Percentiles rank a stretch among this genome's conserved stretches.
Evolutionary conservation across 2,329 filamentous ascomycete genomes (phyloP).

Genomic region (Fusarium continuum): DNA sequence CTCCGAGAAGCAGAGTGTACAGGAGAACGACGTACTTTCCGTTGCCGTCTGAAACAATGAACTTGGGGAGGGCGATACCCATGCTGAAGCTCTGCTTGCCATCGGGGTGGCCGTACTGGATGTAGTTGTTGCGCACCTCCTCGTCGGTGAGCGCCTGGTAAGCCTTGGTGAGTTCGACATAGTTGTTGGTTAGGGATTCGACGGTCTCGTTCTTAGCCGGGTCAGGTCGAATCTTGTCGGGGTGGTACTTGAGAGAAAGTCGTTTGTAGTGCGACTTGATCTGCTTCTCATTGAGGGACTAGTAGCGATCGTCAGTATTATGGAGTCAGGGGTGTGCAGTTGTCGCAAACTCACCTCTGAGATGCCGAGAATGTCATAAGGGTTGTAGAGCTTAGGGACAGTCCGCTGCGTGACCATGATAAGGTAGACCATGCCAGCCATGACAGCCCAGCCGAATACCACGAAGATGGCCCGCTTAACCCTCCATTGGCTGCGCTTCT

Average conservation of each 20-base stretch:
- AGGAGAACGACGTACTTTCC: constrained; percentile 94
- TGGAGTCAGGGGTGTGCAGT: neutral
- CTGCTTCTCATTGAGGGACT: constrained; percentile 85
- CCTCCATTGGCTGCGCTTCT: constrained; percentile 89
- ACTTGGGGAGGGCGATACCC: constrained; percentile 92
- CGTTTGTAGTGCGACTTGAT: constrained; percentile 93
- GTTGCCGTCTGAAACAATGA: constrained; percentile 91
- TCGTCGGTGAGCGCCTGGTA: constrained; percentile 98
- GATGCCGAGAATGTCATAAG: constrained; percentile 92
- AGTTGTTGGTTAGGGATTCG: constrained; percentile 84
- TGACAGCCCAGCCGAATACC: constrained; percentile 79
- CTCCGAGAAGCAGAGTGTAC: constrained; percentile 87
- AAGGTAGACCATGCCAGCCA: constrained; percentile 91
- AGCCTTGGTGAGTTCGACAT: constrained; percentile 95
- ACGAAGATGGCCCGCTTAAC: constrained; percentile 85
- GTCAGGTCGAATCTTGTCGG: constrained; percentile 90
- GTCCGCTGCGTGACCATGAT: constrained; percentile 81
- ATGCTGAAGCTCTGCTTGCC: constrained; percentile 99
- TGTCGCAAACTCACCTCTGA: constrained; percentile 68
- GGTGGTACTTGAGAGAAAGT: constrained; percentile 86
- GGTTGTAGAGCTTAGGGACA: constrained; percentile 87
- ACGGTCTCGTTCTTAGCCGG: constrained; percentile 86
- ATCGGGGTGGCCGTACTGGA: constrained; percentile 95
- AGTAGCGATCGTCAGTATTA: constrained; percentile 20
- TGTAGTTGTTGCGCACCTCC: constrained; percentile 95